Evolutionary conservation across 2,329 filamentous ascomycete genomes (phyloP).

Genomic region (Aspergillus aculeatinus): DNA sequence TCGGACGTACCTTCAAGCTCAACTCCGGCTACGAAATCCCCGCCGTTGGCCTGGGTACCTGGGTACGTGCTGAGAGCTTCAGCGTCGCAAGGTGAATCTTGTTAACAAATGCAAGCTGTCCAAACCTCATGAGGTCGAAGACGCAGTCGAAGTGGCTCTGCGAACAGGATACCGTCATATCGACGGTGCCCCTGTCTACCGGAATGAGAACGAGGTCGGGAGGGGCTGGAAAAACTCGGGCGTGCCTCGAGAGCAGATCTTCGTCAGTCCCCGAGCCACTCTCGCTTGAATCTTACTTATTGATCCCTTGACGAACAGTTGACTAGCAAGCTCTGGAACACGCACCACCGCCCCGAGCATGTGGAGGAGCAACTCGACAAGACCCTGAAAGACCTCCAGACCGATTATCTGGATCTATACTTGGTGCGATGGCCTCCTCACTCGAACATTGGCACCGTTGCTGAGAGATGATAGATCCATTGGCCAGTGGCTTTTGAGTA

Average conservation of each 20-base stretch:
- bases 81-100: not conserved
- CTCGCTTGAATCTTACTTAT: not conserved
- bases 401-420: constrained; percentile 56
- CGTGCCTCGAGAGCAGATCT: constrained; percentile 32
- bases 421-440: constrained; percentile 41
- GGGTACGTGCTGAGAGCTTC: constrained; percentile 26
- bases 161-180: constrained; percentile 38
- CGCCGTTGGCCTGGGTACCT: constrained; percentile 45
- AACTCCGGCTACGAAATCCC: constrained; percentile 46
- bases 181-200: constrained; percentile 48
- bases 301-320: constrained; percentile 33
- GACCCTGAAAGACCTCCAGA: constrained; percentile 51
- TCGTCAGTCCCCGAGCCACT: constrained; percentile 28
- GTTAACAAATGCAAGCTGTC: constrained; percentile 25
- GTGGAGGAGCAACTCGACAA: constrained; percentile 51
- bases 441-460: not conserved
- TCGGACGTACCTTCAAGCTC: constrained; percentile 39
- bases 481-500: constrained; percentile 35
- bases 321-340: constrained; percentile 62
- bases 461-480: constrained; percentile 30
- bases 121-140: constrained; percentile 46
- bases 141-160: constrained; percentile 49
- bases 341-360: constrained; percentile 50
- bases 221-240: constrained; percentile 34
- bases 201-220: constrained; percentile 34